phyloP scores from a whole-genome alignment of 1,284 basidiomycete species.

The Quambalaria eucalypti region DNA sequence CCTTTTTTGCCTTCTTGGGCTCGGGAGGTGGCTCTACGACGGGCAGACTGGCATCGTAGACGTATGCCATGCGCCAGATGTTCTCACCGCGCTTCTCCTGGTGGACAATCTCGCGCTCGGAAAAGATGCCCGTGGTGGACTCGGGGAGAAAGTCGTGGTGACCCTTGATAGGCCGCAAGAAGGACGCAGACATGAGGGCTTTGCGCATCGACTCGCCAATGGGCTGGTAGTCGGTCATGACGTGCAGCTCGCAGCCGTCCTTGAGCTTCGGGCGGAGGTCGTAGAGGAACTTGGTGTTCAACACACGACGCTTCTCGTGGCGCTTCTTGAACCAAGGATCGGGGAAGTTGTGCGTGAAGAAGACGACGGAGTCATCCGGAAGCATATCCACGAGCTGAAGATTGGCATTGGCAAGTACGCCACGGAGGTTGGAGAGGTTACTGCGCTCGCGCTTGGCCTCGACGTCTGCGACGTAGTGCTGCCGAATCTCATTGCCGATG shows the following conservation, averaged over 20 bases:
- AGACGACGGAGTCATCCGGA: not conserved
- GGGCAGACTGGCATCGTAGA: conserved; percentile 1
- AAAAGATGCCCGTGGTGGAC: not conserved
- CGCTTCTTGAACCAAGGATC: conserved; percentile 1
- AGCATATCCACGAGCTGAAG: not conserved
- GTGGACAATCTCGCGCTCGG: not conserved
- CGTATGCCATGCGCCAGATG: conserved; percentile 1
- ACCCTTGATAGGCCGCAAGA: not conserved
- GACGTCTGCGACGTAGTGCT: not conserved
- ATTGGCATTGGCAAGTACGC: not conserved
- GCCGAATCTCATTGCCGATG: conserved; percentile 1
- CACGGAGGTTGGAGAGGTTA: not conserved
- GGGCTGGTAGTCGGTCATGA: conserved; percentile 1
- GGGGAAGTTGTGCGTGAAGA: conserved; percentile 1
- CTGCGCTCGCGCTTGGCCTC: not conserved
- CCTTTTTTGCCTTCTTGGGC: not conserved
- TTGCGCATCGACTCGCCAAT: conserved; percentile 1
- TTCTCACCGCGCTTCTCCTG: not conserved
- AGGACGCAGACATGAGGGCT: not conserved
- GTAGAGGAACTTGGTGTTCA: not conserved
- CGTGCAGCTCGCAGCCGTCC: conserved; percentile 1
- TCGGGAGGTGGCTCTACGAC: not conserved
- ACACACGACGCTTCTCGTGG: not conserved
- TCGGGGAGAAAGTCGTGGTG: not conserved
- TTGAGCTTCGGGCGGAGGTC: conserved; percentile 1